Evolutionary conservation across 2,329 filamentous ascomycete genomes (phyloP).

Genomic region (Colletotrichum falcatum): DNA sequence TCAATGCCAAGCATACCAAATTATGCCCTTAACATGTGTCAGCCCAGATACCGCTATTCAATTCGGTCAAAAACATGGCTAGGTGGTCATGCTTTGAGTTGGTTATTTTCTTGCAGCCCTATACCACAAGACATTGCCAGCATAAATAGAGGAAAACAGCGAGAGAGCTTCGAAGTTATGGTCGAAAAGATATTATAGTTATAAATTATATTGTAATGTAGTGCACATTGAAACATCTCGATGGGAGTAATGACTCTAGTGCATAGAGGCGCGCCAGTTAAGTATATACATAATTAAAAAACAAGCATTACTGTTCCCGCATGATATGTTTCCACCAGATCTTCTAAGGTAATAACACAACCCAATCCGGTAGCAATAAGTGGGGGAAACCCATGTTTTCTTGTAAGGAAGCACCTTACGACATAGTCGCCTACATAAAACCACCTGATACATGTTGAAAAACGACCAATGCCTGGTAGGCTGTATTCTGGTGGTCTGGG

Average conservation of each 20-base stretch:
- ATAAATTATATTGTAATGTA: too few species aligned
- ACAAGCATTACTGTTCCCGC: too few species aligned
- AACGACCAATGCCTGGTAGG: not conserved
- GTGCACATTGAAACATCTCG: too few species aligned
- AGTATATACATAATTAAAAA: too few species aligned
- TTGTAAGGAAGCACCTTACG: not conserved
- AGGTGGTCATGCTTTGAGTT: not conserved
- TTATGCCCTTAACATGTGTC: not conserved
- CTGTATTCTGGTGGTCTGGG: not conserved
- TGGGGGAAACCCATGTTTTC: not conserved
- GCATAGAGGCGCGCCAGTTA: too few species aligned
- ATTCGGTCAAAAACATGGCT: not conserved
- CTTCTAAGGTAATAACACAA: not conserved
- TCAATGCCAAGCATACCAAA: too few species aligned
- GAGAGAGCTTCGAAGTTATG: too few species aligned
- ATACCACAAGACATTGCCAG: too few species aligned
- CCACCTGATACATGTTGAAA: not conserved
- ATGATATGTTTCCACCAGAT: not conserved
- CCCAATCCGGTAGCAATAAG: fast-evolving
- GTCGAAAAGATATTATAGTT: too few species aligned
- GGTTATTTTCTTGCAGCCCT: not conserved
- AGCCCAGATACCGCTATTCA: not conserved
- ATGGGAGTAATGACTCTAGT: too few species aligned
- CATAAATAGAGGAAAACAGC: too few species aligned
- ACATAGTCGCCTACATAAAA: not conserved